A percentile compares a stretch with the other conserved stretches of the same genome.
phyloP scores from a whole-genome alignment of 495 filamentous ascomycete species.

The Cenococcum geophilum region DNA sequence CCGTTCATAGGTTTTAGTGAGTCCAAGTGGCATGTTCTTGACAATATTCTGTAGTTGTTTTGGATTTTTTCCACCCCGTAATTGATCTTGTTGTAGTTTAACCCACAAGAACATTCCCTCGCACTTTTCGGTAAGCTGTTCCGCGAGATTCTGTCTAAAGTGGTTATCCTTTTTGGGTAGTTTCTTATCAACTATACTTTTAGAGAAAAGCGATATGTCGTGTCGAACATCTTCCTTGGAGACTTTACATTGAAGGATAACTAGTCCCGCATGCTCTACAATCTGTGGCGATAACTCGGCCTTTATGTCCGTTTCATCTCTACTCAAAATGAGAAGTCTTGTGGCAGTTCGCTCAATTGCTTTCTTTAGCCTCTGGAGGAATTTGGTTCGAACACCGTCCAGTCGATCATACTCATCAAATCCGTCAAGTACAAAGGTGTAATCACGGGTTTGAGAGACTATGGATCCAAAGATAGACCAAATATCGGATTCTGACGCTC shows the following conservation, averaged over 20 bases:
- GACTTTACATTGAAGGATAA: not conserved
- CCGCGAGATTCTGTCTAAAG: not conserved
- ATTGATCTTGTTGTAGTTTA: not conserved
- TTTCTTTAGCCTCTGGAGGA: not conserved
- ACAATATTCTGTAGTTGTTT: not conserved
- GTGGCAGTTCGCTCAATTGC: not conserved
- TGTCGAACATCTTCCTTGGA: not conserved
- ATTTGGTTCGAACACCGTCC: not conserved
- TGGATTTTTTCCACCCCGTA: not conserved
- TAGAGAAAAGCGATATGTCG: not conserved
- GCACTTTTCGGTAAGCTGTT: not conserved
- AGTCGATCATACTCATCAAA: not conserved
- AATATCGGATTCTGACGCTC: not conserved
- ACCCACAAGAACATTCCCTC: not conserved
- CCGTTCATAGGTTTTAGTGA: not conserved
- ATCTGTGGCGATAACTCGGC: not conserved
- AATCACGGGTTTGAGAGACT: not conserved
- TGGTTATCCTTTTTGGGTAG: not conserved
- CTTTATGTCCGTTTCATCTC: not conserved
- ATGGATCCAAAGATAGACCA: not conserved
- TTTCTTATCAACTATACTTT: not conserved
- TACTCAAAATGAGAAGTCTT: not conserved
- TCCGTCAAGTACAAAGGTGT: not conserved
- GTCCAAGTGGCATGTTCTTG: not conserved
- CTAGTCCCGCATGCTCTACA: not conserved